These are phyloP conservation scores for Apiospora marii DNA, from an alignment of 2,329 filamentous ascomycete genomes.

Conservation along the genomic window DNA sequence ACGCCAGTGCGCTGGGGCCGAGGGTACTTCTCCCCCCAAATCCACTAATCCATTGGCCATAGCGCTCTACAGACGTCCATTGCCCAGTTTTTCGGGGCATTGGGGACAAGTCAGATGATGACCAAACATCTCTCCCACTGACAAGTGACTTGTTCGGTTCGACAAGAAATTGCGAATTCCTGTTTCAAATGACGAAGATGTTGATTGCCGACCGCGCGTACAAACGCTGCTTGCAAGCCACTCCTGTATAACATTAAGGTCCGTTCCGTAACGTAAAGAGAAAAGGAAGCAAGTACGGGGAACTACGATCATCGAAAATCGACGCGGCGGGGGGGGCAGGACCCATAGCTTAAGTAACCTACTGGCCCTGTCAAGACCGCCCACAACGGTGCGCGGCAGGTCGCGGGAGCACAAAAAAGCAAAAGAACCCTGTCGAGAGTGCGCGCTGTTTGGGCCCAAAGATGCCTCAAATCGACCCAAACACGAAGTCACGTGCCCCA, in stretches of 20 bases:
- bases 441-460: neutral
- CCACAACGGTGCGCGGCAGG: slow-evolving; percentile 7
- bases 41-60: slow-evolving; percentile 1
- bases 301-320: neutral
- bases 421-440: neutral
- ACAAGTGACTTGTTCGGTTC: neutral
- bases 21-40: neutral
- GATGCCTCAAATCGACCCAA: neutral
- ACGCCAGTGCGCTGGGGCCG: slow-evolving; percentile 5
- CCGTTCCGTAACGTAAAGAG: slow-evolving; percentile 1
- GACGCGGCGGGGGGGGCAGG: neutral
- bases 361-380: neutral
- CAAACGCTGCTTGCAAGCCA: neutral
- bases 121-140: neutral
- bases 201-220: neutral
- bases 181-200: neutral
- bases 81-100: neutral
- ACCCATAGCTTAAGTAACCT: neutral
- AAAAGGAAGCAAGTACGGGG: neutral
- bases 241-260: slow-evolving; percentile 8
- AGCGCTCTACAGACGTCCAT: neutral
- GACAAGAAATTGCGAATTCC: neutral
- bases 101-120: slow-evolving; percentile 6
- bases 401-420: slow-evolving; percentile 10
- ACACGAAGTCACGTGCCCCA: neutral